A percentile compares a stretch with the other conserved stretches of the same genome.
These are phyloP conservation scores for Vararia minispora DNA, from an alignment of 768 basidiomycete species.

Conservation along the genomic window DNA sequence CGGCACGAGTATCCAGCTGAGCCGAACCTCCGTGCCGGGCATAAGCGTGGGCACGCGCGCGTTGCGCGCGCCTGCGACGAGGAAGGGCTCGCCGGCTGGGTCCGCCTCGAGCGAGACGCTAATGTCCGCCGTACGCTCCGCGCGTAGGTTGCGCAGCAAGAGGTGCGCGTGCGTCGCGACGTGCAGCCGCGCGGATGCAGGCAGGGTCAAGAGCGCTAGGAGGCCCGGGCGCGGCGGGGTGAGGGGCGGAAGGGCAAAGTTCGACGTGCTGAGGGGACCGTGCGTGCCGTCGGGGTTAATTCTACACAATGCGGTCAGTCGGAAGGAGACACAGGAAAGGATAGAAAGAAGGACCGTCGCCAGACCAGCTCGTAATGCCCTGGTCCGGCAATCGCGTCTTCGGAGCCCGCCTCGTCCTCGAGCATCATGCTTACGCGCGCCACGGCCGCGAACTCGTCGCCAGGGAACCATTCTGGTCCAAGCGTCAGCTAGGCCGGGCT, in stretches of 20 bases:
- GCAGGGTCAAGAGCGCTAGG: conserved; percentile 53
- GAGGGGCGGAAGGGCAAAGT: conserved; percentile 50
- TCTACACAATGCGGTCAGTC: conserved; percentile 23
- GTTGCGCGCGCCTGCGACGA: conserved; percentile 64
- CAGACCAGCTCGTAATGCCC: conserved; percentile 54
- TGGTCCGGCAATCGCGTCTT: conserved; percentile 31
- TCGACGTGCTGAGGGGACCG: conserved; percentile 36
- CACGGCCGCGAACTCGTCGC: conserved; percentile 51
- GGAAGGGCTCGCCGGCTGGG: conserved; percentile 52
- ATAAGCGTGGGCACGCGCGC: conserved; percentile 62
- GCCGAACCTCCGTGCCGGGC: conserved; percentile 54
- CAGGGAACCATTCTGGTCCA: conserved; percentile 44
- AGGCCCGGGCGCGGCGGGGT: conserved; percentile 50
- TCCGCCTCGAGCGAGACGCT: conserved; percentile 65
- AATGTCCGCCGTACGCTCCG: conserved; percentile 55
- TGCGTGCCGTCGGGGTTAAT: conserved; percentile 31
- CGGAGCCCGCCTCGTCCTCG: conserved; percentile 26
- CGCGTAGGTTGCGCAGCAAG: conserved; percentile 55
- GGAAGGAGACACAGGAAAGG: conserved; percentile 4
- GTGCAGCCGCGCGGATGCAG: conserved; percentile 56
- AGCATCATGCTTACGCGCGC: conserved; percentile 40
- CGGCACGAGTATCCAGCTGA: conserved; percentile 62
- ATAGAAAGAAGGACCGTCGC: conserved; percentile 38
- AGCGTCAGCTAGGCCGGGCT: conserved; percentile 3
- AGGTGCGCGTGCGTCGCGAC: conserved; percentile 42